Evolutionary conservation across 805 yeast species (phyloP).

Genomic region (Metschnikowia gelsemii): DNA sequence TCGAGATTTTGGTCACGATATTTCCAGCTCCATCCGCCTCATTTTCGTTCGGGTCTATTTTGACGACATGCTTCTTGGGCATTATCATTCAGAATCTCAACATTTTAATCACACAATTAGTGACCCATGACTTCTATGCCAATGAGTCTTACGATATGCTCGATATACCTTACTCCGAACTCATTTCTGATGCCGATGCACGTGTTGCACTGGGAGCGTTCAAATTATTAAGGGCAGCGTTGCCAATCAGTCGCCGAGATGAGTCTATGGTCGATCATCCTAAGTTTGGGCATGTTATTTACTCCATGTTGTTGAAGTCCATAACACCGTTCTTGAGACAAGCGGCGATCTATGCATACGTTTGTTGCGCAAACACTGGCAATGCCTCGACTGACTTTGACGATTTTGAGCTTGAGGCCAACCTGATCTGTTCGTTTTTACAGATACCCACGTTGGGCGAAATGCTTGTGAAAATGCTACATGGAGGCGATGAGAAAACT

Average conservation of each 20-base stretch:
- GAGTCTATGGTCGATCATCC: conserved; percentile 20
- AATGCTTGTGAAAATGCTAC: conserved; percentile 15
- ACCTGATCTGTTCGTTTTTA: conserved; percentile 50
- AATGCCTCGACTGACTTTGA: conserved; percentile 27
- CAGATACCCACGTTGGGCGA: conserved; percentile 42
- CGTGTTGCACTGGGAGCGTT: conserved; percentile 24
- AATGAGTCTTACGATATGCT: conserved; percentile 26
- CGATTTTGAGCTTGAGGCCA: conserved; percentile 47
- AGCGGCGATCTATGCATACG: conserved; percentile 54
- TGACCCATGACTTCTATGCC: conserved; percentile 26
- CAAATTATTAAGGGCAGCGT: conserved; percentile 20
- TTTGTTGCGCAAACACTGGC: conserved; percentile 49
- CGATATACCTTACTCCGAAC: conserved; percentile 38
- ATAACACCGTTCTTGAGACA: conserved; percentile 66
- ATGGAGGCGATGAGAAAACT: conserved; percentile 6
- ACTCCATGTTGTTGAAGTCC: conserved; percentile 54
- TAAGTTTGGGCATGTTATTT: conserved; percentile 42
- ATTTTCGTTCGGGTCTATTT: conserved; percentile 45
- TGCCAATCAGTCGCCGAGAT: conserved; percentile 8
- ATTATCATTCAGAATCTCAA: conserved; percentile 49
- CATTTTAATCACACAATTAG: conserved; percentile 28
- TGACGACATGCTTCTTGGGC: conserved; percentile 49
- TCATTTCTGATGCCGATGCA: conserved; percentile 24
- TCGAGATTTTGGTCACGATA: conserved; percentile 50
- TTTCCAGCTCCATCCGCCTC: conserved; percentile 49